Evolutionary conservation across 495 filamentous ascomycete genomes (phyloP).

Genomic region (Aspergillus cavernicola): DNA sequence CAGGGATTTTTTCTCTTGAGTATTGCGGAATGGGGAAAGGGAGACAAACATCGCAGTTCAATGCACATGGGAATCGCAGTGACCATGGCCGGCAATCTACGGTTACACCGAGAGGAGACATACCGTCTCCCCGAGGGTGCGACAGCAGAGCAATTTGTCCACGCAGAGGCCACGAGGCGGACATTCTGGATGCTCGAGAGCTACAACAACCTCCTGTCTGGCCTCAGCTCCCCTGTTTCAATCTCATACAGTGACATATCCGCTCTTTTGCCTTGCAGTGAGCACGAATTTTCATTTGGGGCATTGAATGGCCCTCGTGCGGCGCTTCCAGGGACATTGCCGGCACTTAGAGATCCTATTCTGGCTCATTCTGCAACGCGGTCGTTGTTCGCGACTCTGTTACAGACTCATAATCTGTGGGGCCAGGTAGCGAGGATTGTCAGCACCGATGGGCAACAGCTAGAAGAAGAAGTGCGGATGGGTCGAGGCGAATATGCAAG

Average conservation of each 20-base stretch:
- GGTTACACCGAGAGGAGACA: background rate
- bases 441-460: background rate
- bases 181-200: slow-evolving; percentile 1
- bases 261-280: background rate
- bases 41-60: background rate
- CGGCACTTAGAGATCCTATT: background rate
- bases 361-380: background rate
- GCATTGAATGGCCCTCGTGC: background rate
- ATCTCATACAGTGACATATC: background rate
- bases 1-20: background rate
- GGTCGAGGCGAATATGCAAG: background rate
- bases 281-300: background rate
- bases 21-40: background rate
- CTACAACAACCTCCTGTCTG: background rate
- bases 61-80: background rate
- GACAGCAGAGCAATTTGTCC: no score
- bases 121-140: background rate
- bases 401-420: background rate
- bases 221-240: background rate
- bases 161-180: background rate
- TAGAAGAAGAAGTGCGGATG: background rate
- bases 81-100: background rate
- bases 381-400: background rate
- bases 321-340: background rate
- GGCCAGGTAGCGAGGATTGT: background rate